These are phyloP conservation scores for Talaromyces marneffei DNA, from an alignment of 2,329 filamentous ascomycete species.

Conservation along the genomic window DNA sequence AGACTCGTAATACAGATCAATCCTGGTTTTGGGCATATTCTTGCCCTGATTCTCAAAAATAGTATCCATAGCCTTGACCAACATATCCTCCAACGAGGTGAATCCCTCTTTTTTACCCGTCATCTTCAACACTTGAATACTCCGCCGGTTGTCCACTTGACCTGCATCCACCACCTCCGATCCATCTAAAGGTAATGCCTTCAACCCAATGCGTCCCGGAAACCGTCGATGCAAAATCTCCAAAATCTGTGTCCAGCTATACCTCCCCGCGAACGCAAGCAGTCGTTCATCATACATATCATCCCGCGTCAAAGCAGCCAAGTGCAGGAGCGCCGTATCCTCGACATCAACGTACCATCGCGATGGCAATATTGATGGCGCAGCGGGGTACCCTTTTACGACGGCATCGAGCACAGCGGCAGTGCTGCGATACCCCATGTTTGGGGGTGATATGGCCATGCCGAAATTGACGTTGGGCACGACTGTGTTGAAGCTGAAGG, in stretches of 20 bases:
- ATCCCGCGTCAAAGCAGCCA: neutral
- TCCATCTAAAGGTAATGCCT: neutral
- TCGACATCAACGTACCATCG: constrained; percentile 6
- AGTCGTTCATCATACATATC: neutral
- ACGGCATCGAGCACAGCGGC: neutral
- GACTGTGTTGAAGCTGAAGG: neutral
- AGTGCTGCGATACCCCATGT: constrained; percentile 5
- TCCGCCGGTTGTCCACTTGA: neutral
- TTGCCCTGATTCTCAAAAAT: neutral
- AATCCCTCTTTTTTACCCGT: constrained; percentile 3
- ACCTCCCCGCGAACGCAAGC: neutral
- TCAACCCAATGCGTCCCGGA: neutral
- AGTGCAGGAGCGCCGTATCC: constrained; percentile 1
- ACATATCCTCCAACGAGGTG: neutral
- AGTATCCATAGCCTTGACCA: neutral
- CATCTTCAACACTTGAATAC: constrained; percentile 1
- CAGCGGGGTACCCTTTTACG: neutral
- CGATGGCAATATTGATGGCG: neutral
- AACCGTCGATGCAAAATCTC: neutral
- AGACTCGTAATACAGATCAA: constrained; percentile 6
- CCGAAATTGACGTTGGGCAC: constrained; percentile 3
- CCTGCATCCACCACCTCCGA: neutral
- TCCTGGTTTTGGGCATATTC: constrained; percentile 3
- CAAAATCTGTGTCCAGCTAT: neutral
- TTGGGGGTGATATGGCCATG: neutral